Evolutionary conservation across 768 basidiomycete genomes (phyloP), one percentile per base, ranked within the genome.

Genomic region (Amanita pallidorosea): DNA sequence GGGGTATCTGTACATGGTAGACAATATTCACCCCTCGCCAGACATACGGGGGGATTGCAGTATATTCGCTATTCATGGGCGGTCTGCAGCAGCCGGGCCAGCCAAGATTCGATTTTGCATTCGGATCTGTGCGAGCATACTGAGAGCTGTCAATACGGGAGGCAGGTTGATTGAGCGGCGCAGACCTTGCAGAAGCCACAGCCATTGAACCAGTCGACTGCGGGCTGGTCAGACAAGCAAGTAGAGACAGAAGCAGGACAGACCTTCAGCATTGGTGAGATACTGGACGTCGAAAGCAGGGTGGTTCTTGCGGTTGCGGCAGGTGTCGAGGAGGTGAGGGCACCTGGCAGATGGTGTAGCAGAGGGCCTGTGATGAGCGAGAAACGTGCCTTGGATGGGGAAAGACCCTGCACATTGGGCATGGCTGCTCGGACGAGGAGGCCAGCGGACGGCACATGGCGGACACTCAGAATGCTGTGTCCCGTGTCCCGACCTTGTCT

Each of bases 61-160:
- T 72, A 57, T 76, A 72, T 63, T 91, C 88, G 49, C 61, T 67
- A 15, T 70, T 57, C 25, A 66, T 67, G 1, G 88, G 88, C 0
- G 87, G 70, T n/a, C 87, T 81, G 71, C 88, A 92, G 70, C 88
- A 92, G 35, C 88, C 88, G 37, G 89, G 89, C 86, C 87, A 91
- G 18, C 88, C 88, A 31, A 76, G 77, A 58, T 90, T 91, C 61
- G 68, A 67, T 60, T 80, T 81, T 52, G 76, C 60, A 15, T 73
- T 68, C 31, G 79, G 78, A 60, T 72, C 76, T 8, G 70, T 71
- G 55, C 75, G 74, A 53, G 85, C 85, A 87, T 86, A 89, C 88
- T 88, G 67, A 46, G 56, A 53, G 61, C 60, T 61, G 63, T 58
- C 59, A 51, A 51, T n/a, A 45, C 7, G 34, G 22, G 33, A 13